Evolutionary conservation across 108 stramenopile genomes (phyloP).

Genomic region (Cylindrotheca fusiformis): DNA sequence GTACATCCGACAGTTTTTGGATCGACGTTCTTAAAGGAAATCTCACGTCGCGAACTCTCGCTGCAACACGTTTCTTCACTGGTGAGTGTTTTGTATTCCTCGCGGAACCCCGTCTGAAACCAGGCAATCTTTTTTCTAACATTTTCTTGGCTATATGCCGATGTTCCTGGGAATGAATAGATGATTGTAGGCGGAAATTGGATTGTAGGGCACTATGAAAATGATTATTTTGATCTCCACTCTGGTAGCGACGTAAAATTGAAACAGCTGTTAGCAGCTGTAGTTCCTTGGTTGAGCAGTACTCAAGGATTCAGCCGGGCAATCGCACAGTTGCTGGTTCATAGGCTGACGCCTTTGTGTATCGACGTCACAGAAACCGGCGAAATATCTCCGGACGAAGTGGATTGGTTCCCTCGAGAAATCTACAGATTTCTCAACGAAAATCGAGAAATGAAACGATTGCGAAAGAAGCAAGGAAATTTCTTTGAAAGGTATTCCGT

Average conservation of each 20-base stretch:
- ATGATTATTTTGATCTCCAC: slow-evolving; percentile 47
- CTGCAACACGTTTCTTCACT: slow-evolving; percentile 72
- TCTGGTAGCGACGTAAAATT: slow-evolving; percentile 17
- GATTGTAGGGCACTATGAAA: slow-evolving; percentile 60
- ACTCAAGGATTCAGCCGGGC: slow-evolving; percentile 86
- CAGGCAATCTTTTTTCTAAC: too few species aligned
- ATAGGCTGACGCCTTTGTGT: slow-evolving; percentile 67
- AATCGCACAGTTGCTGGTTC: slow-evolving; percentile 77
- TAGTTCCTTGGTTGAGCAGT: slow-evolving; percentile 79
- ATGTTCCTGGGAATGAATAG: too few species aligned
- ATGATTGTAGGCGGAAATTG: slow-evolving; percentile 83
- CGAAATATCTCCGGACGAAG: not conserved
- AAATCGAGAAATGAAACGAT: slow-evolving; percentile 76
- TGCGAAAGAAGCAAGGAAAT: slow-evolving; percentile 64
- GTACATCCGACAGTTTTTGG: slow-evolving; percentile 59
- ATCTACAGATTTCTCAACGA: slow-evolving; percentile 69
- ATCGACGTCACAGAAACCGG: slow-evolving; percentile 9
- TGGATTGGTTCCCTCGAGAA: slow-evolving; percentile 42
- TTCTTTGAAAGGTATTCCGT: slow-evolving; percentile 76
- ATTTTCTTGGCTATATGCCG: too few species aligned
- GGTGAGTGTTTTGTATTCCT: slow-evolving; percentile 4
- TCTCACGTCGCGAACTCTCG: slow-evolving; percentile 58
- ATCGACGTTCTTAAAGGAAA: slow-evolving; percentile 43
- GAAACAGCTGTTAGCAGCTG: slow-evolving; percentile 60
- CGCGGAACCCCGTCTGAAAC: too few species aligned